Base-by-base conservation (phyloP, 371 early-diverging fungal species). In the Apophysomyces ossiformis region DNA sequence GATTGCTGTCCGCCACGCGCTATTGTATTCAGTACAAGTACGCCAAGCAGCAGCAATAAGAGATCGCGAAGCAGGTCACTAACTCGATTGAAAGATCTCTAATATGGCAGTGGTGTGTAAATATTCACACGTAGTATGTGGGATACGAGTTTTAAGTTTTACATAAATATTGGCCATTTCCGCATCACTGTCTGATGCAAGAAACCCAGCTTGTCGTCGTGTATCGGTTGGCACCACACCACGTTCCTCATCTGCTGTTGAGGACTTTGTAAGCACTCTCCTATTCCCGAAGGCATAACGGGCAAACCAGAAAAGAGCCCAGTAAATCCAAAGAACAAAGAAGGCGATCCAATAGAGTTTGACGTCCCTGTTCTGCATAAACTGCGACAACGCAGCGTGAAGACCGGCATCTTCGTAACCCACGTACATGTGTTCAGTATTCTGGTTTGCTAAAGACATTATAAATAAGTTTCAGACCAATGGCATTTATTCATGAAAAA, bases 341-440 rank as follows among this genome's bases (percentile, higher is more conserved):
- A 79, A 79, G 11, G 79, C 79, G n/a, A 75, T 69, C 78, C 78
- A 77, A 7, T 68, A 64, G 7, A 62, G 65, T 54, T 69, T 69
- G 54, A 70, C 67, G 39, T 67, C 9, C 11, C 26, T 60, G 41
- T 54, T 47, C 16, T 37, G 44, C 39, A 70, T 45, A 50, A 70
- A 70, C 12, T 21, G 8, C 7, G 47, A 26, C 11, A 63, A 44
- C 39, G 46, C 62, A 36, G 26, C 11, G 36, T 46, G 21, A 7
- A 26, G 1, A 16, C 0, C 21, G 21, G 32, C 32, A 26, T 26
- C 32, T 2, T 26, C 32, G 32, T 26, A 26, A 26, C 32, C 32
- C 32, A 26, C 32, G 2, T 26, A 26, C 32, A 26, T 26, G 32
- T 26, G 32, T 26, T 26, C 32, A 26, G 32, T 26, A 26, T 26